phyloP scores from a whole-genome alignment of 2,329 filamentous ascomycete species.

The Nothomitra cinnamomea region DNA sequence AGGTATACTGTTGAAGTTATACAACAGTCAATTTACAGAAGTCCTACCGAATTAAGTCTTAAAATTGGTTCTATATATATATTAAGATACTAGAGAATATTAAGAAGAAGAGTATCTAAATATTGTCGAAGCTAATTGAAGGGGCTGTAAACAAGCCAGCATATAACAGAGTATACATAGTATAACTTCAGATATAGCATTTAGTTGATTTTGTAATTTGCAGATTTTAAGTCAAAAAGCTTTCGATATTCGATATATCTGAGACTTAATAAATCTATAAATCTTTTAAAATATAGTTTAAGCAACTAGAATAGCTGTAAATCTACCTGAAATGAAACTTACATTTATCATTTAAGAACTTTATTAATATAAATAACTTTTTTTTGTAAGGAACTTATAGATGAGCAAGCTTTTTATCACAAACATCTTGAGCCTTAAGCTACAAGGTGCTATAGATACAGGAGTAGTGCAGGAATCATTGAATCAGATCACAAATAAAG shows the following conservation, averaged over 20 bases:
- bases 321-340: not conserved
- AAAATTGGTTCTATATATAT: not conserved
- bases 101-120: not conserved
- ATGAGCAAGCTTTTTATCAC: not conserved
- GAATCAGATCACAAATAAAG: too few relatives aligned
- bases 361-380: not conserved
- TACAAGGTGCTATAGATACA: too few relatives aligned
- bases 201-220: not conserved
- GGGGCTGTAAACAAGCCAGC: not conserved
- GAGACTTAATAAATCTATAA: not conserved
- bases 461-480: too few relatives aligned
- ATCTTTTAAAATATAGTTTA: not conserved
- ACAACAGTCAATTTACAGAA: not conserved
- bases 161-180: not conserved
- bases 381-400: not conserved
- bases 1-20: not conserved
- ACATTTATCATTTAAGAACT: not conserved
- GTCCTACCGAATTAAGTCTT: not conserved
- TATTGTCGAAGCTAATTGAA: not conserved
- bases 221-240: not conserved
- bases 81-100: not conserved
- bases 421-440: too few relatives aligned
- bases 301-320: not conserved
- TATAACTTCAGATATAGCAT: not conserved
- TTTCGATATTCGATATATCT: not conserved